Evolutionary conservation across 176 grass and related monocot genomes (phyloP).

Genomic region (Zoysia pacifica): DNA sequence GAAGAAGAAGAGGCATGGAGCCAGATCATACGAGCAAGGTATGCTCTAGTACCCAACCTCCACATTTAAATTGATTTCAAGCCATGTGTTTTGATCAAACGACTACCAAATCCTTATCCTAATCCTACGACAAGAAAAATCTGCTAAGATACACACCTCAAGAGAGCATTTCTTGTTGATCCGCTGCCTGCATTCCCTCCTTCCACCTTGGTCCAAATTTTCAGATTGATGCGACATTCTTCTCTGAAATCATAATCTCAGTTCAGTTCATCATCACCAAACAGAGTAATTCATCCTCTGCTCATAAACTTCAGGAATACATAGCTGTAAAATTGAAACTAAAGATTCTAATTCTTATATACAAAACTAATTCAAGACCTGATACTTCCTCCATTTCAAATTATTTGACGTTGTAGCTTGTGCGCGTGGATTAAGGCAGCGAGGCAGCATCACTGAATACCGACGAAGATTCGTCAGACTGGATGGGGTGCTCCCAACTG

Average conservation of each 20-base stretch:
- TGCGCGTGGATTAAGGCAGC: too few species aligned
- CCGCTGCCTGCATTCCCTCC: not conserved
- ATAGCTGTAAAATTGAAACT: not conserved
- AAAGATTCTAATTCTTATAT: not conserved
- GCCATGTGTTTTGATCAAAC: not conserved
- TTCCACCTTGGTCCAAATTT: not conserved
- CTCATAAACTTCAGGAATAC: not conserved
- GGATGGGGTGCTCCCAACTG: too few species aligned
- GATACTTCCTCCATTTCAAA: too few species aligned
- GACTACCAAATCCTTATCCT: not conserved
- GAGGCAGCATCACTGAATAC: too few species aligned
- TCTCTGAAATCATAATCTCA: not conserved
- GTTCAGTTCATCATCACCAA: not conserved
- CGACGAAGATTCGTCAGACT: too few species aligned
- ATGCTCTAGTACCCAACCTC: slow-evolving; percentile 22
- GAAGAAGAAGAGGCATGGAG: slow-evolving; percentile 28
- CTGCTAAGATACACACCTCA: not conserved
- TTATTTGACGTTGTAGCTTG: too few species aligned
- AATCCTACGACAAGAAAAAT: not conserved
- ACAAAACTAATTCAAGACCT: not conserved
- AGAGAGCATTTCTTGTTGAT: not conserved
- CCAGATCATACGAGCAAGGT: slow-evolving; percentile 20
- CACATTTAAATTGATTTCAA: not conserved
- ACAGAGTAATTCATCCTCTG: not conserved
- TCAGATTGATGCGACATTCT: not conserved